Percentiles rank a stretch among this genome's conserved stretches.
These are phyloP conservation scores for Cordia subcordata DNA, from an alignment of 257 asterid genomes.

Conservation along the genomic window DNA sequence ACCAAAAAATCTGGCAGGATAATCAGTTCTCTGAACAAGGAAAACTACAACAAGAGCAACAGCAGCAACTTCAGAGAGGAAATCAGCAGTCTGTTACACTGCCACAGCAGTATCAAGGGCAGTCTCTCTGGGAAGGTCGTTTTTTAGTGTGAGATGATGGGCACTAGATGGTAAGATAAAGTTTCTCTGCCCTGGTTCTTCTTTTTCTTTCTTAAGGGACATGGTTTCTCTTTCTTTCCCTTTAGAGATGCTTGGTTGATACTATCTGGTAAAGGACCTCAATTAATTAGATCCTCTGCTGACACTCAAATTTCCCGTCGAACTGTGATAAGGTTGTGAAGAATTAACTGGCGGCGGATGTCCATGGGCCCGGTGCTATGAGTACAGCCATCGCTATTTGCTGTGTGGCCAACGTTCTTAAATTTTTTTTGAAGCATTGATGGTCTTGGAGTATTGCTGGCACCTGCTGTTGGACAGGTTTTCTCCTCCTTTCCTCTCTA, in stretches of 20 bases:
- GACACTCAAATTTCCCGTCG: background rate
- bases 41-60: conserved; percentile 54
- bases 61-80: conserved; percentile 50
- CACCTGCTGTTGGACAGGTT: conserved; percentile 67
- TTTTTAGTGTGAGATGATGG: conserved; percentile 68
- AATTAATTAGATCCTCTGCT: background rate
- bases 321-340: conserved; percentile 36
- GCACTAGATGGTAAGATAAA: conserved; percentile 43
- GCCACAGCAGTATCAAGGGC: conserved; percentile 73
- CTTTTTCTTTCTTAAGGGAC: background rate
- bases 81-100: conserved; percentile 48
- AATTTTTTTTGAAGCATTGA: conserved; percentile 69
- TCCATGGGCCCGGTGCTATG: conserved; percentile 48
- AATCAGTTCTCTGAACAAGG: conserved; percentile 44
- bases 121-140: conserved; percentile 55
- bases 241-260: background rate
- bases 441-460: conserved; percentile 80
- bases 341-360: conserved; percentile 36
- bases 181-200: background rate
- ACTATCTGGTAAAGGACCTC: background rate
- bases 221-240: background rate
- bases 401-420: conserved; percentile 63
- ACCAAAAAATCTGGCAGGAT: conserved; percentile 52
- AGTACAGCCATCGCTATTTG: conserved; percentile 57
- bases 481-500: conserved; percentile 7